phyloP scores from a whole-genome alignment of 75 land plant species.

The Cunninghamia lanceolata region DNA sequence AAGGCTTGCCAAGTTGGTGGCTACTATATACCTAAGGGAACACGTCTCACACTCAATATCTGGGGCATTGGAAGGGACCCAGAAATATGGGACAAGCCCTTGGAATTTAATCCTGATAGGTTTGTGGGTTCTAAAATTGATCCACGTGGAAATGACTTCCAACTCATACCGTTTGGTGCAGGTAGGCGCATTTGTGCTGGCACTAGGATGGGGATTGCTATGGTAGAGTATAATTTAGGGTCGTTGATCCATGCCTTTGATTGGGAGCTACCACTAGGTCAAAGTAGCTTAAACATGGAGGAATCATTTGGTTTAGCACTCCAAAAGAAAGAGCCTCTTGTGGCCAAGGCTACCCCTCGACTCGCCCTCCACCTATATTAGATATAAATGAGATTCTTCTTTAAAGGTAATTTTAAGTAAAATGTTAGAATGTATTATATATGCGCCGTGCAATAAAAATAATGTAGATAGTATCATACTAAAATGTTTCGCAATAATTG shows the following conservation, averaged over 20 bases:
- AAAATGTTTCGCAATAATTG: too few species aligned
- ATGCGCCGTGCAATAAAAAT: too few species aligned
- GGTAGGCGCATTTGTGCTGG: slow-evolving; percentile 42
- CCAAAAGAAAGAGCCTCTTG: not conserved
- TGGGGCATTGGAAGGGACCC: slow-evolving; percentile 32
- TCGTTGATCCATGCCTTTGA: slow-evolving; percentile 34
- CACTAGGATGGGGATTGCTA: slow-evolving; percentile 14
- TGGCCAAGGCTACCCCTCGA: not conserved
- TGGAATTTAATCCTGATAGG: slow-evolving; percentile 29
- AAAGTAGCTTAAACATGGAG: slow-evolving; percentile 16
- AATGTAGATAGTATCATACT: too few species aligned
- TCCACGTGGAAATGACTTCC: slow-evolving; percentile 17
- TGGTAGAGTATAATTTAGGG: slow-evolving; percentile 23
- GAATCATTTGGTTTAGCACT: slow-evolving; percentile 11
- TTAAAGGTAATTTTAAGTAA: not conserved
- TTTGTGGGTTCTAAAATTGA: slow-evolving; percentile 27
- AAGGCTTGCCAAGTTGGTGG: slow-evolving; percentile 15
- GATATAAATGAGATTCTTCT: not conserved
- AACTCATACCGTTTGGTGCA: slow-evolving; percentile 32
- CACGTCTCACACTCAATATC: slow-evolving; percentile 22
- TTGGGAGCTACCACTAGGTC: slow-evolving; percentile 21
- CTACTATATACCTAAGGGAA: slow-evolving; percentile 23
- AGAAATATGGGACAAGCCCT: slow-evolving; percentile 18
- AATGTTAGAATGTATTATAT: too few species aligned
- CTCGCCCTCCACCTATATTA: not conserved